Evolutionary conservation across 2,329 filamentous ascomycete genomes (phyloP).

Genomic region (Claviceps paspali): DNA sequence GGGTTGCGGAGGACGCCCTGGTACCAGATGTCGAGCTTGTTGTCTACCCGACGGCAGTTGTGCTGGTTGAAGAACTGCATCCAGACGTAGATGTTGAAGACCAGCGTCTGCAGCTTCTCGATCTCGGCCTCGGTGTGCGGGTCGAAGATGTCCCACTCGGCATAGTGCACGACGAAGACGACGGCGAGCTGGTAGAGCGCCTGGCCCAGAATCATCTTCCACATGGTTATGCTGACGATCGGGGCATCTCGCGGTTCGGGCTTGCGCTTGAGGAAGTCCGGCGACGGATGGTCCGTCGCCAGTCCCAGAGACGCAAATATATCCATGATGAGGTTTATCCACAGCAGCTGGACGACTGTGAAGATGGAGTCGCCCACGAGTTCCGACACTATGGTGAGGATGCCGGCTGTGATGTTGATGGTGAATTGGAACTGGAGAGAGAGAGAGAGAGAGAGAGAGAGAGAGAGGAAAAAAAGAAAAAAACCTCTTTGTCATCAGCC

Average conservation of each 20-base stretch:
- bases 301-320: slow-evolving; percentile 51
- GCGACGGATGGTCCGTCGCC: slow-evolving; percentile 44
- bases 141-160: slow-evolving; percentile 40
- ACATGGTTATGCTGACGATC: slow-evolving; percentile 63
- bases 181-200: slow-evolving; percentile 57
- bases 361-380: slow-evolving; percentile 38
- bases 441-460: too few species aligned
- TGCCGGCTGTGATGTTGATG: slow-evolving; percentile 51
- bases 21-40: slow-evolving; percentile 64
- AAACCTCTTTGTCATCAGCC: neutral
- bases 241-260: slow-evolving; percentile 60
- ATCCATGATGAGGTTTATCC: slow-evolving; percentile 57
- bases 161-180: slow-evolving; percentile 46
- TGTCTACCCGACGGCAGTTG: slow-evolving; percentile 66
- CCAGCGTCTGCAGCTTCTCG: slow-evolving; percentile 41
- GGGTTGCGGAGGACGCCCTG: slow-evolving; percentile 60
- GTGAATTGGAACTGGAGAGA: slow-evolving; percentile 44
- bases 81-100: slow-evolving; percentile 81
- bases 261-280: slow-evolving; percentile 43
- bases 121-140: slow-evolving; percentile 23
- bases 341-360: slow-evolving; percentile 50
- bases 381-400: slow-evolving; percentile 47
- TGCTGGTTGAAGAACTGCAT: slow-evolving; percentile 83
- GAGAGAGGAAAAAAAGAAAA: too few species aligned
- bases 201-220: slow-evolving; percentile 82